Percentiles rank a stretch among this genome's conserved stretches.
These are phyloP conservation scores for Solanum neorickii DNA, from an alignment of 257 asterid species.

Conservation along the genomic window DNA sequence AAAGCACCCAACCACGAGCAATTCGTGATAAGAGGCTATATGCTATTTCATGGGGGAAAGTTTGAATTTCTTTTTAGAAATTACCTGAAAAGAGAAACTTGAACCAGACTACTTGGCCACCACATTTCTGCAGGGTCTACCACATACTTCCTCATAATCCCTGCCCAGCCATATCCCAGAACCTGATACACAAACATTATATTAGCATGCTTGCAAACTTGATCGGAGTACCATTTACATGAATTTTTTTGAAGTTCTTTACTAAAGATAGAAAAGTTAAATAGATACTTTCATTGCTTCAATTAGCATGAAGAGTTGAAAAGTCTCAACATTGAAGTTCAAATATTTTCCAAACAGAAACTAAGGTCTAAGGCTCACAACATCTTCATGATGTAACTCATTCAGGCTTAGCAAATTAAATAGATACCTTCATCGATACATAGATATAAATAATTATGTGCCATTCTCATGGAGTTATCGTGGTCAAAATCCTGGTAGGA, in stretches of 20 bases:
- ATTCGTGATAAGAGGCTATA: background rate
- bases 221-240: background rate
- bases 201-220: background rate
- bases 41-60: background rate
- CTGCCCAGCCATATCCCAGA: conserved; percentile 62
- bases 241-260: background rate
- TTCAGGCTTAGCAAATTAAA: background rate
- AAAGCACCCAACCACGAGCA: background rate
- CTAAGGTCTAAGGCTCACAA: background rate
- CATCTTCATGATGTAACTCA: background rate
- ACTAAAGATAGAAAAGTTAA: background rate
- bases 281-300: background rate
- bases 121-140: conserved; percentile 60
- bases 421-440: background rate
- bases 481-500: background rate
- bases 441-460: background rate
- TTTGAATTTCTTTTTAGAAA: background rate
- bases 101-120: conserved; percentile 53
- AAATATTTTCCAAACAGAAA: background rate
- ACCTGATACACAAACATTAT: conserved; percentile 12
- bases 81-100: conserved; percentile 61
- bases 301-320: background rate
- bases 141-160: conserved; percentile 40
- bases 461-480: background rate
- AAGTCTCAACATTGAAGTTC: background rate